Percentiles rank a stretch among this genome's conserved stretches.
Conservation (phyloP, 805 yeast species). For the Wickerhamiella alocasiicola region DNA sequence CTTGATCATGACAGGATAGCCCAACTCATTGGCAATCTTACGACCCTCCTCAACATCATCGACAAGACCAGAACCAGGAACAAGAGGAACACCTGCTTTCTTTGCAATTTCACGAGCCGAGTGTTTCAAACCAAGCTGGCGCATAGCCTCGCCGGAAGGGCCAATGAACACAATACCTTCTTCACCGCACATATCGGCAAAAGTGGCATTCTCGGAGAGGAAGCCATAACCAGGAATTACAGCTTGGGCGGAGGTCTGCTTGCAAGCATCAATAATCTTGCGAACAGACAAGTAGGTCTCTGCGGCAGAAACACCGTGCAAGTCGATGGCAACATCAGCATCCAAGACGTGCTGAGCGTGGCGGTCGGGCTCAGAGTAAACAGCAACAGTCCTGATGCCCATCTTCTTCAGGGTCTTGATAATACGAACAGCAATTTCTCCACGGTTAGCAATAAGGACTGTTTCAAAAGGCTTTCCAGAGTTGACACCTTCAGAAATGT, state of each 20-base stretch:
- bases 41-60: constrained; percentile 61
- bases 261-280: constrained; percentile 77
- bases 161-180: constrained; percentile 91
- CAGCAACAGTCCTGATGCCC: constrained; percentile 68
- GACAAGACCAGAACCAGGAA: constrained; percentile 91
- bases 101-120: constrained; percentile 92
- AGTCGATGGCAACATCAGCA: constrained; percentile 72
- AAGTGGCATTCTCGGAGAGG: constrained; percentile 90
- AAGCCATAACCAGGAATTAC: constrained; percentile 97
- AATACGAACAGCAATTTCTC: constrained; percentile 94
- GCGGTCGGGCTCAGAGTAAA: constrained; percentile 82
- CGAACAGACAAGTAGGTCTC: constrained; percentile 82
- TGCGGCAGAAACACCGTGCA: constrained; percentile 74
- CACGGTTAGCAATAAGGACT: constrained; percentile 93
- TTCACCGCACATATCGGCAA: constrained; percentile 70
- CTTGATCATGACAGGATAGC: constrained; percentile 89
- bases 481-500: constrained; percentile 28
- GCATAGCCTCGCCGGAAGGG: constrained; percentile 89
- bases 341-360: constrained; percentile 74
- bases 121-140: constrained; percentile 85
- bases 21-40: constrained; percentile 55
- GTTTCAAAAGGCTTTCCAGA: constrained; percentile 55
- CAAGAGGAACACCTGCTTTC: constrained; percentile 86
- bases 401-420: constrained; percentile 76
- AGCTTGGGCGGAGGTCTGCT: constrained; percentile 77